phyloP scores from a whole-genome alignment of 768 basidiomycete species.

The Lenzites betulinus region DNA sequence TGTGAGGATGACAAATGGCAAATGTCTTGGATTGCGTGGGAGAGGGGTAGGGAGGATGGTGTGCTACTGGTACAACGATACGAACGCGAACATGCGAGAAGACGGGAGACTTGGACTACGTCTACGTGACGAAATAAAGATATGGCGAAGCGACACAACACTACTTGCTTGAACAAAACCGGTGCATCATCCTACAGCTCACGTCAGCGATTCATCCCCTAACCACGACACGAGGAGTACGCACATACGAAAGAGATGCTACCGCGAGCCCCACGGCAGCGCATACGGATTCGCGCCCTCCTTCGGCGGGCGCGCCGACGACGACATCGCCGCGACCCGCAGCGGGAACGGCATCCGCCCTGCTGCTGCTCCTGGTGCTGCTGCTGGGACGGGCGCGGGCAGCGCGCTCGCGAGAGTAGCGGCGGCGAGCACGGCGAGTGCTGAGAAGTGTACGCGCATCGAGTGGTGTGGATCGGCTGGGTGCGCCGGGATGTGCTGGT shows the following conservation, averaged over 20 bases:
- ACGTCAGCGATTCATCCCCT: too few relatives aligned
- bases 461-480: not conserved
- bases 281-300: conserved; percentile 1
- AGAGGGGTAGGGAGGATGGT: not conserved
- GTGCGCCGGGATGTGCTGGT: not conserved
- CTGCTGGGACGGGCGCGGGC: too few relatives aligned
- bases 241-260: not conserved
- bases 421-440: not conserved
- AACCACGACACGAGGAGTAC: not conserved
- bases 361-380: too few relatives aligned
- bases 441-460: conserved; percentile 2
- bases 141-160: too few relatives aligned
- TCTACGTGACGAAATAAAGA: too few relatives aligned
- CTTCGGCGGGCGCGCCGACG: conserved; percentile 7
- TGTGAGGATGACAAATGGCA: too few relatives aligned
- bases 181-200: too few relatives aligned
- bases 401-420: not conserved
- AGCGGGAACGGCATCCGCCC: conserved; percentile 13
- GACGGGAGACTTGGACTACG: too few relatives aligned
- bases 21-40: too few relatives aligned
- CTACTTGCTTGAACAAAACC: too few relatives aligned
- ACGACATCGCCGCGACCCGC: conserved; percentile 4
- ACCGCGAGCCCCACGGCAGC: conserved; percentile 7
- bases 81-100: too few relatives aligned
- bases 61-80: not conserved